Conservation (phyloP, 306 rosid genomes). For the Mucuna pruriens region DNA sequence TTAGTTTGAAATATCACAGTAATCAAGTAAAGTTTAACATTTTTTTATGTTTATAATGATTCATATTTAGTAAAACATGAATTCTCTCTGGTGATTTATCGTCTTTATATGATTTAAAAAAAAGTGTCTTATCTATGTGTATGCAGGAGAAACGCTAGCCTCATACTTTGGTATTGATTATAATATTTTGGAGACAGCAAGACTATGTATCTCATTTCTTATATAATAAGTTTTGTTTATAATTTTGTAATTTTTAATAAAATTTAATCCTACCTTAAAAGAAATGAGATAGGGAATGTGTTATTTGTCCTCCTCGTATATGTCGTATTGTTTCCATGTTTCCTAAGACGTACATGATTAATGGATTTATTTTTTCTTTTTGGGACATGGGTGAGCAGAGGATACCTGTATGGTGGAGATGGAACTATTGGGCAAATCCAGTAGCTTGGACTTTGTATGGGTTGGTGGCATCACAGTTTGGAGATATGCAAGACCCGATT, state of each 20-base stretch:
- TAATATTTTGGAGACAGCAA: no score
- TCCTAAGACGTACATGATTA: neutral
- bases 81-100: no score
- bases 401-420: conserved; percentile 58
- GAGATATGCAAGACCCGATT: conserved; percentile 32
- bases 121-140: no score
- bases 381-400: conserved; percentile 21
- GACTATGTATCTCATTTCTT: no score
- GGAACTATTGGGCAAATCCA: conserved; percentile 46
- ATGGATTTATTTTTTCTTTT: neutral
- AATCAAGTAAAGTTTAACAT: neutral
- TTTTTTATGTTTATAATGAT: neutral
- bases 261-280: no score
- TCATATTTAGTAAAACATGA: neutral
- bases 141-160: no score
- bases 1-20: neutral
- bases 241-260: no score
- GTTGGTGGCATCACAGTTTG: conserved; percentile 54
- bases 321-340: neutral
- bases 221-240: no score
- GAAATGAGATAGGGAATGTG: no score
- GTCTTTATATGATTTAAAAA: no score
- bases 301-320: no score
- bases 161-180: no score
- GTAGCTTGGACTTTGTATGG: conserved; percentile 57